Percentiles rank a stretch among this genome's conserved stretches.
Evolutionary conservation across 352 stramenopile species (phyloP).

Genomic region (Phytophthora quininea): DNA sequence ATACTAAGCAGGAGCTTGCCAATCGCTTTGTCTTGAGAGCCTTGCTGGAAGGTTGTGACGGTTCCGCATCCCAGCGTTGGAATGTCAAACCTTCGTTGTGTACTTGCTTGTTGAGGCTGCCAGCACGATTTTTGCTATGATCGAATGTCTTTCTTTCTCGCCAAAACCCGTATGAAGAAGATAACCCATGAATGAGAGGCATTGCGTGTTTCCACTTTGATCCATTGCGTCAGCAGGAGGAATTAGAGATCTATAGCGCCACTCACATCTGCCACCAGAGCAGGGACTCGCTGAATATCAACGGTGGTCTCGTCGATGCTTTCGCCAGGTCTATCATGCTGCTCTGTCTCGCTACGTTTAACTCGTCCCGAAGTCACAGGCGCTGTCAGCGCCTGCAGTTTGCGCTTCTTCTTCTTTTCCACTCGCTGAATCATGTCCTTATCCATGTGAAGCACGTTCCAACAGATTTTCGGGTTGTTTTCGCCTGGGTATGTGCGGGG

Average conservation of each 20-base stretch:
- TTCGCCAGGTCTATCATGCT: slow-evolving; percentile 19
- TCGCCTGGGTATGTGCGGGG: slow-evolving; percentile 71
- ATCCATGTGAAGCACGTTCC: slow-evolving; percentile 83
- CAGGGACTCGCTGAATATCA: slow-evolving; percentile 28
- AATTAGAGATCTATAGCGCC: slow-evolving; percentile 34
- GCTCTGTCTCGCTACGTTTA: slow-evolving; percentile 1
- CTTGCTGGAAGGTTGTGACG: too few species aligned
- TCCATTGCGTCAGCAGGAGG: background rate
- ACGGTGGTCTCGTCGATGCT: slow-evolving; percentile 12
- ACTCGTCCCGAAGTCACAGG: slow-evolving; percentile 6
- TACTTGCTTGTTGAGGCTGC: slow-evolving; percentile 18
- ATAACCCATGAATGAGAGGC: background rate
- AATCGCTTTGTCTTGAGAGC: background rate
- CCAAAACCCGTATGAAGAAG: background rate
- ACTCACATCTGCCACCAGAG: slow-evolving; percentile 39
- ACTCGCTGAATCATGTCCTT: slow-evolving; percentile 77
- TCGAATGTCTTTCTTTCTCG: slow-evolving; percentile 4
- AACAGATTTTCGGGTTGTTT: slow-evolving; percentile 77
- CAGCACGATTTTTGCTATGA: slow-evolving; percentile 22
- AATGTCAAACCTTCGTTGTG: background rate
- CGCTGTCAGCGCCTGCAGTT: slow-evolving; percentile 35
- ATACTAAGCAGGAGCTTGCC: slow-evolving; percentile 23
- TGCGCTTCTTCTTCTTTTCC: slow-evolving; percentile 72
- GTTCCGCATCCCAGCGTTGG: too few species aligned
- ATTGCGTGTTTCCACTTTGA: background rate